Percentiles rank a stretch among this genome's conserved stretches.
These are phyloP conservation scores for Fraxinus platypoda DNA, from an alignment of 305 asterid genomes.

Conservation along the genomic window DNA sequence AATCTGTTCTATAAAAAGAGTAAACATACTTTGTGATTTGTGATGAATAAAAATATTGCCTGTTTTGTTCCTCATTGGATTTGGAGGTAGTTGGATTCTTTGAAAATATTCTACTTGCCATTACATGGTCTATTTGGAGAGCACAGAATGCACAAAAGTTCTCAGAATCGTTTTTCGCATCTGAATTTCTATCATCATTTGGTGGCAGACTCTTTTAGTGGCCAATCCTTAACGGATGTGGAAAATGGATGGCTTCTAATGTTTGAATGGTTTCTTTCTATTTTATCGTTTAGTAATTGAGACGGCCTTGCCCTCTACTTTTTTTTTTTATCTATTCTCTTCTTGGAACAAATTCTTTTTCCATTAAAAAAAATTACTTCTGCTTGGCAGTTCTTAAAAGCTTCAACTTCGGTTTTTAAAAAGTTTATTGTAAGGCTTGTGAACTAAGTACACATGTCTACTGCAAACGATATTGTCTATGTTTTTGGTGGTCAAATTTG, in stretches of 20 bases:
- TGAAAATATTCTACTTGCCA: not conserved
- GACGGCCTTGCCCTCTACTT: not conserved
- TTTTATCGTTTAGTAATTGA: not conserved
- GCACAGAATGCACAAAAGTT: not conserved
- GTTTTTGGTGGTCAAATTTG: constrained; percentile 2
- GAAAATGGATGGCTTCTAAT: not conserved
- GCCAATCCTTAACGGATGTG: not conserved
- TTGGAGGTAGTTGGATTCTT: not conserved
- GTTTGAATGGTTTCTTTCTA: not conserved
- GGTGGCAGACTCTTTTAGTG: not conserved
- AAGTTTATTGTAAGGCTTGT: not conserved
- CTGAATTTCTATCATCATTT: not conserved
- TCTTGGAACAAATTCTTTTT: not conserved
- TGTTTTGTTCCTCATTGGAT: not conserved
- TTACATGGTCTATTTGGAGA: not conserved
- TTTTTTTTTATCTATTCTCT: not conserved
- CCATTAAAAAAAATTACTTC: not conserved
- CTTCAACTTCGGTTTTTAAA: not conserved
- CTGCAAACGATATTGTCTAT: not conserved
- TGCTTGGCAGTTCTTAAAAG: not conserved
- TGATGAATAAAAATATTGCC: not conserved
- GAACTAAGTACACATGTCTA: constrained; percentile 3
- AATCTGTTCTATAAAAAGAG: not conserved
- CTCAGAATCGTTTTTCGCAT: not conserved
- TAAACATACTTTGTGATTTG: not conserved